phyloP scores from a whole-genome alignment of 1,284 basidiomycete species.

The Xanthoconium separans region DNA sequence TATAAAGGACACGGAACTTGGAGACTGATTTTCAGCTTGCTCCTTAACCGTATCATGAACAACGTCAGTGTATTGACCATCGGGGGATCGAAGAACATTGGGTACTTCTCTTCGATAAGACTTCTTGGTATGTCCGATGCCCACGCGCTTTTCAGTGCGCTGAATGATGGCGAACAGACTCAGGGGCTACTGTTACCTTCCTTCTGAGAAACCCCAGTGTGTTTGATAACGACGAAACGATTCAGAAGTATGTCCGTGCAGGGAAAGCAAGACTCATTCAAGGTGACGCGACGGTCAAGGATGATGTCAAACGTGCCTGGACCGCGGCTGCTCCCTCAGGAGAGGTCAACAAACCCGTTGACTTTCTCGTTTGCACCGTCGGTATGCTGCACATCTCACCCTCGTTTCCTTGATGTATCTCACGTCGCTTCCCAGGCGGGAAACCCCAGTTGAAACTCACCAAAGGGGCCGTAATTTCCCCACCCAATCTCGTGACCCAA shows the following conservation, averaged over 20 bases:
- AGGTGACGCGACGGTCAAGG: conserved; percentile 47
- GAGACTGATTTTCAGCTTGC: neutral
- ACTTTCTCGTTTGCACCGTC: conserved; percentile 24
- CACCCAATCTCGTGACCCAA: conserved; percentile 32
- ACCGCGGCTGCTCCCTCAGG: conserved; percentile 22
- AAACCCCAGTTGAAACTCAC: conserved; percentile 17
- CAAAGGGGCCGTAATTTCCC: conserved; percentile 27
- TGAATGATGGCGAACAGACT: conserved; percentile 29
- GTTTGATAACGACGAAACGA: conserved; percentile 44
- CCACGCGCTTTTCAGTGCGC: neutral
- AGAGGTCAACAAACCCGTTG: conserved; percentile 19
- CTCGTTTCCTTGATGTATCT: neutral
- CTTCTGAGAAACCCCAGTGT: conserved; percentile 41
- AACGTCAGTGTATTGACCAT: conserved; percentile 42
- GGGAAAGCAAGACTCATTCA: conserved; percentile 45
- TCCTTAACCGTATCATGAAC: conserved; percentile 20
- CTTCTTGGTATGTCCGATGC: conserved; percentile 45
- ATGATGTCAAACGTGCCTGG: conserved; percentile 47
- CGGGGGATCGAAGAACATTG: conserved; percentile 66
- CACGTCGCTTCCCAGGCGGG: conserved; percentile 13
- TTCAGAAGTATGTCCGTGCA: conserved; percentile 40
- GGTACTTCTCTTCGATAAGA: conserved; percentile 51
- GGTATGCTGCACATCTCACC: conserved; percentile 15
- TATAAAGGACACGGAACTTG: conserved; percentile 8
- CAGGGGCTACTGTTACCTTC: conserved; percentile 51